A percentile compares a stretch with the other conserved stretches of the same genome.
Conservation (phyloP, 2,329 filamentous ascomycete genomes). For the Neonectria punicea region DNA sequence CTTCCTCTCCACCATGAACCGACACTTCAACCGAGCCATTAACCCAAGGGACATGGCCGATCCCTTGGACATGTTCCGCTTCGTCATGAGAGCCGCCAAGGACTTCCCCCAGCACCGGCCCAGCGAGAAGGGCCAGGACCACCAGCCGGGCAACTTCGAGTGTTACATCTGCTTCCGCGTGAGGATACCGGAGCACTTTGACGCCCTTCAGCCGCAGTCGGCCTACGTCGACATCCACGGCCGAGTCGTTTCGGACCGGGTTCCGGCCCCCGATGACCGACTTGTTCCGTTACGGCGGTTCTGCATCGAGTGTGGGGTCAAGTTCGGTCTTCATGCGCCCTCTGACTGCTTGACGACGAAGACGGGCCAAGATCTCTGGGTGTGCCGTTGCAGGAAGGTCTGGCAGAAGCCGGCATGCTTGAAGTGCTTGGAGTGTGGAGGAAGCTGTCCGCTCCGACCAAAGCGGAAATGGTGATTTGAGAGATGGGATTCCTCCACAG, state of each 20-base stretch:
- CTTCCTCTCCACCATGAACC: conserved; percentile 50
- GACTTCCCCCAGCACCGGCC: conserved; percentile 54
- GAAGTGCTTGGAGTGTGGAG: conserved; percentile 49
- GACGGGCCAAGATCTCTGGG: conserved; percentile 52
- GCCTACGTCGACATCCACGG: conserved; percentile 48
- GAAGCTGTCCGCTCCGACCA: conserved; percentile 50
- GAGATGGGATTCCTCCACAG: neutral
- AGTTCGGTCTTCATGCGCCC: conserved; percentile 50
- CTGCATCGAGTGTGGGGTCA: conserved; percentile 55
- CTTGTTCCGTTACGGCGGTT: conserved; percentile 51
- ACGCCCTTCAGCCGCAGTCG: conserved; percentile 48
- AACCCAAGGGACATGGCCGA: conserved; percentile 50
- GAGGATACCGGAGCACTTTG: conserved; percentile 52
- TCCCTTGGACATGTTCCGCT: conserved; percentile 50
- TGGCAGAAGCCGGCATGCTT: conserved; percentile 51
- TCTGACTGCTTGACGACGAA: conserved; percentile 52
- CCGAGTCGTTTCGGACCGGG: conserved; percentile 44
- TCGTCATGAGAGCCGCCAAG: conserved; percentile 55
- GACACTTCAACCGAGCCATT: conserved; percentile 47
- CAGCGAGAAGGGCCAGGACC: conserved; percentile 49
- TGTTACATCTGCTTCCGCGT: conserved; percentile 56
- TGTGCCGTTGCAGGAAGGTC: conserved; percentile 51
- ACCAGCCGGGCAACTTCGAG: conserved; percentile 54
- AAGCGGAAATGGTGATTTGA: conserved; percentile 43
- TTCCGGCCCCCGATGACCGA: conserved; percentile 44